Evolutionary conservation across 2,329 filamentous ascomycete species (phyloP).

Genomic region (Trichoderma brevicompactum): DNA sequence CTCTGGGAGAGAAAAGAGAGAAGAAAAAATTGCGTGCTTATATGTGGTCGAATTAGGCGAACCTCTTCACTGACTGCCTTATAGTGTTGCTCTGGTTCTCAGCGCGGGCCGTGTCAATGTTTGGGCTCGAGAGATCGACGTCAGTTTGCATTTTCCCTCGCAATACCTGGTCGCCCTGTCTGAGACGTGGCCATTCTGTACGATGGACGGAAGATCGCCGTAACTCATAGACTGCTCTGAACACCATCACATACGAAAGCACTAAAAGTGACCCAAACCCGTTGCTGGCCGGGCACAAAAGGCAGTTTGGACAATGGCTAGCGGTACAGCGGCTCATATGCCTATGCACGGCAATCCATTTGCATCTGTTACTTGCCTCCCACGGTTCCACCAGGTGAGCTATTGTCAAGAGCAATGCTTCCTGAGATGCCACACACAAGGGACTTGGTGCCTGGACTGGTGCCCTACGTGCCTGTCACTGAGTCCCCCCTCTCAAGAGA

Average conservation of each 20-base stretch:
- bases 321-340: background rate
- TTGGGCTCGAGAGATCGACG: background rate
- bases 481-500: background rate
- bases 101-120: background rate
- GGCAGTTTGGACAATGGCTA: background rate
- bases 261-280: background rate
- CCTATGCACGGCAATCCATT: background rate
- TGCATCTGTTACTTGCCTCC: background rate
- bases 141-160: background rate
- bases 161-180: no score
- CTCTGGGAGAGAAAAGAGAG: no score
- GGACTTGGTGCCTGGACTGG: constrained; percentile 8
- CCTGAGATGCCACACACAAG: background rate
- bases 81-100: background rate
- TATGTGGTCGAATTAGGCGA: no score
- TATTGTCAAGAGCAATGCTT: background rate
- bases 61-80: background rate
- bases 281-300: background rate
- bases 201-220: no score
- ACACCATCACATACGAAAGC: no score
- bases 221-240: no score
- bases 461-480: background rate
- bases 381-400: background rate
- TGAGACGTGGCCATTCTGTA: no score
- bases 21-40: no score